Percentiles rank a stretch among this genome's conserved stretches.
Conservation (phyloP, 345 rosid genomes). For the Durio zibethinus region DNA sequence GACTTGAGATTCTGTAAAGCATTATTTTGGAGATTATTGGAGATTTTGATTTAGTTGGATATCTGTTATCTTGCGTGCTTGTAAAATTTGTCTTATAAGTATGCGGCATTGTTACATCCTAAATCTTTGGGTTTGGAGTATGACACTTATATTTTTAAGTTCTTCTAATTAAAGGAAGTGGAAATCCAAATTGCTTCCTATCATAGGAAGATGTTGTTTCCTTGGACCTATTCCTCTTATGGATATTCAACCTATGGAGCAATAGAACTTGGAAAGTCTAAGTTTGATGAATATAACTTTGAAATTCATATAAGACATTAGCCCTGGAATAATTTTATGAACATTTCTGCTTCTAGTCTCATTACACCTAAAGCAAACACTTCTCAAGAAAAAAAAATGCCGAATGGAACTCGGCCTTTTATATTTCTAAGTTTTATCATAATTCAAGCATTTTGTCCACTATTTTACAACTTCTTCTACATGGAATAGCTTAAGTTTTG, state of each 20-base stretch:
- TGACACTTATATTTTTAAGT: not conserved
- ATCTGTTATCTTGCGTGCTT: too few relatives aligned
- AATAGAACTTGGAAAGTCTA: rapidly evolving
- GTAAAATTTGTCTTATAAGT: too few relatives aligned
- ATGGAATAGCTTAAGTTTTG: conserved; percentile 2
- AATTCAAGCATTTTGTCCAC: not conserved
- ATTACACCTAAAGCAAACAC: not conserved
- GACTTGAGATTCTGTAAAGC: too few relatives aligned
- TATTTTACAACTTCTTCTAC: not conserved
- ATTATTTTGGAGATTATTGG: too few relatives aligned
- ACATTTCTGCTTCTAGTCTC: not conserved
- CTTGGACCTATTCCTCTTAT: too few relatives aligned
- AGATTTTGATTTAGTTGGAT: too few relatives aligned
- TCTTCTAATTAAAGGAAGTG: not conserved
- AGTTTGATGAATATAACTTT: not conserved
- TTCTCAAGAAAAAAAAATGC: not conserved
- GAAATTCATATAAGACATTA: not conserved
- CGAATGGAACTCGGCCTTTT: not conserved
- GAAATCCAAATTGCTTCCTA: not conserved
- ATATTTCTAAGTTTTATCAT: not conserved
- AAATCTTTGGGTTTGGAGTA: too few relatives aligned
- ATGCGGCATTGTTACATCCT: too few relatives aligned
- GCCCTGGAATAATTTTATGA: not conserved
- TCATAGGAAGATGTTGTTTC: not conserved
- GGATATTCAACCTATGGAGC: not conserved